Evolutionary conservation across 2,329 filamentous ascomycete genomes (phyloP).

Genomic region (Neonectria magnoliae): DNA sequence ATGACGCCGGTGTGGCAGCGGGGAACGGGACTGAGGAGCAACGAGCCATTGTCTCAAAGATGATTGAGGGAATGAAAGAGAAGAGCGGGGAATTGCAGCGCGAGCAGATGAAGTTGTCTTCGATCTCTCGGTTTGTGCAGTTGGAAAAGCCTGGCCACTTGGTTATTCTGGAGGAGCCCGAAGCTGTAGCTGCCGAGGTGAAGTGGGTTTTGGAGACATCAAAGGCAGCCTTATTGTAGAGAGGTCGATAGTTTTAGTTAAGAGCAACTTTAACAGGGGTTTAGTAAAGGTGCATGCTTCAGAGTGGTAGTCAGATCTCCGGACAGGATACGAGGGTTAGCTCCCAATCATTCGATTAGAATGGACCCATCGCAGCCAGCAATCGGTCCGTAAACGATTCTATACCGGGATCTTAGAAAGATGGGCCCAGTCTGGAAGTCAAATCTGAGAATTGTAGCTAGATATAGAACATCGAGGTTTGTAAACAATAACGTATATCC

Average conservation of each 20-base stretch:
- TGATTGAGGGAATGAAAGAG: constrained; percentile 3
- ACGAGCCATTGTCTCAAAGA: not conserved
- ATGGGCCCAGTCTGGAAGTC: not conserved
- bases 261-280: not conserved
- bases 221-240: not conserved
- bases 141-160: not conserved
- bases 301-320: not conserved
- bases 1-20: not conserved
- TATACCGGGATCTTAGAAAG: not conserved
- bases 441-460: not conserved
- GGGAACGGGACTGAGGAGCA: not conserved
- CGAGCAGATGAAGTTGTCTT: not conserved
- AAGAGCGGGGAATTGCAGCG: not conserved
- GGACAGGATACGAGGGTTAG: not conserved
- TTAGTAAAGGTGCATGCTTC: not conserved
- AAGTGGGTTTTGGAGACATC: not conserved
- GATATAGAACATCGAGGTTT: no score
- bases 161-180: constrained; percentile 1
- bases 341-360: not conserved
- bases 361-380: not conserved
- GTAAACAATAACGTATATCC: no score
- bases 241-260: no score
- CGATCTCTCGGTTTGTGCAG: constrained; percentile 5
- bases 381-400: not conserved
- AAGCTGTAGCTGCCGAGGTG: not conserved